Evolutionary conservation across 192 early-diverging fungal genomes (phyloP).

Genomic region (Glomus cerebriforme): DNA sequence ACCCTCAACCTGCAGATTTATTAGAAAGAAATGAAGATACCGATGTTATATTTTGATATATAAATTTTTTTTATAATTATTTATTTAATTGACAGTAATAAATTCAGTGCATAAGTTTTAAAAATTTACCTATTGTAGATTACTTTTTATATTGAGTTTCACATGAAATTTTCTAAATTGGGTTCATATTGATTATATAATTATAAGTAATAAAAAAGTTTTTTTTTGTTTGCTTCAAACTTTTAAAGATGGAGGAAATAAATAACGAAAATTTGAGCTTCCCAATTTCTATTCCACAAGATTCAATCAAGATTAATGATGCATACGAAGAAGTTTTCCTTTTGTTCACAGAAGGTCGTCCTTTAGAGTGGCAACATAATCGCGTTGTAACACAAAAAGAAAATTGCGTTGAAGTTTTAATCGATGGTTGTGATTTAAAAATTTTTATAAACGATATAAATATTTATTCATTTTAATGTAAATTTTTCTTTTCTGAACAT

Average conservation of each 20-base stretch:
- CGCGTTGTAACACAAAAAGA: constrained; percentile 32
- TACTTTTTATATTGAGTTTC: too few relatives aligned
- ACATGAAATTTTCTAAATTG: too few relatives aligned
- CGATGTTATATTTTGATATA: constrained; percentile 60
- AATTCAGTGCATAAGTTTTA: too few relatives aligned
- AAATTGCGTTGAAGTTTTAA: constrained; percentile 26
- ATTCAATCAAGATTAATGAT: constrained; percentile 19
- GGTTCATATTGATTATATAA: too few relatives aligned
- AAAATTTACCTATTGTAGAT: too few relatives aligned
- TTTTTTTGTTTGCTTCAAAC: not conserved
- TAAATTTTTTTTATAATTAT: not conserved
- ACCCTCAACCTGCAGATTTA: constrained; percentile 40
- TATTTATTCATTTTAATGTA: not conserved
- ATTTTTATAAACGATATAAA: not conserved
- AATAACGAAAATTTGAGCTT: not conserved
- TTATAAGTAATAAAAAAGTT: not conserved
- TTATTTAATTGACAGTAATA: not conserved
- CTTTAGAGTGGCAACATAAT: constrained; percentile 33
- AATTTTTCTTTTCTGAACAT: not conserved
- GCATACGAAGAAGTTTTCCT: constrained; percentile 35
- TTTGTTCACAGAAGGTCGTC: constrained; percentile 34
- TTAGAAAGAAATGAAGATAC: constrained; percentile 51
- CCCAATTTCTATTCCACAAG: not conserved
- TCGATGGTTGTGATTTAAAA: constrained; percentile 17
- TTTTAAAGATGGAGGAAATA: not conserved